Conservation (phyloP, 257 asterid genomes). For the Nicotiana attenuata region DNA sequence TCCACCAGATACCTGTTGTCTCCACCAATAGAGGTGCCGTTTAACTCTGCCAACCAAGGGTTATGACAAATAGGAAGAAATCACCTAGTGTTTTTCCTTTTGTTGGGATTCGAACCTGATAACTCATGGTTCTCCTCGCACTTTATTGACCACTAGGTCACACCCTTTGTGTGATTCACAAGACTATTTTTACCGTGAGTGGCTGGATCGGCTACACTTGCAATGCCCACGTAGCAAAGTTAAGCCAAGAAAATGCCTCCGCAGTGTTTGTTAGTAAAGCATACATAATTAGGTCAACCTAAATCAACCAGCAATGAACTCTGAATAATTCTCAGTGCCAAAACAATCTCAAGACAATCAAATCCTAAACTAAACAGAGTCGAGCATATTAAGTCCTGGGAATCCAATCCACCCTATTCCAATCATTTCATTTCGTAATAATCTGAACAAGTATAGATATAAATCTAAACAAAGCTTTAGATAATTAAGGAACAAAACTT, state of each 20-base stretch:
- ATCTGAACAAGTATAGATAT: not conserved
- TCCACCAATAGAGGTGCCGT: no score
- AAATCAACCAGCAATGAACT: not conserved
- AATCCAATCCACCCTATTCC: not conserved
- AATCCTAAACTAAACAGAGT: not conserved
- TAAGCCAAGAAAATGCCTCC: not conserved
- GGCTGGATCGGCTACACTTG: not conserved
- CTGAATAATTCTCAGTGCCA: not conserved
- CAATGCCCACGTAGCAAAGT: not conserved
- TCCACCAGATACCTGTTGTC: no score
- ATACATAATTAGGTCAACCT: not conserved
- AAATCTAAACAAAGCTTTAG: not conserved
- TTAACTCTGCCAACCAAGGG: no score
- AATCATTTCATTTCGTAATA: not conserved
- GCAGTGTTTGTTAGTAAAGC: not conserved
- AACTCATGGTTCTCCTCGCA: no score
- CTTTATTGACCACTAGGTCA: no score
- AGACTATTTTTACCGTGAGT: not conserved
- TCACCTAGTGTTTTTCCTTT: no score
- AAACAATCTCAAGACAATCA: not conserved
- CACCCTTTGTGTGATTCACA: not conserved
- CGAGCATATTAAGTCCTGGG: not conserved
- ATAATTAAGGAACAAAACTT: not conserved
- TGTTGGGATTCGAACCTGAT: no score
- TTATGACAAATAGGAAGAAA: no score